These are phyloP conservation scores for Sporobolomyces pararoseus DNA, from an alignment of 768 basidiomycete genomes.

Conservation along the genomic window DNA sequence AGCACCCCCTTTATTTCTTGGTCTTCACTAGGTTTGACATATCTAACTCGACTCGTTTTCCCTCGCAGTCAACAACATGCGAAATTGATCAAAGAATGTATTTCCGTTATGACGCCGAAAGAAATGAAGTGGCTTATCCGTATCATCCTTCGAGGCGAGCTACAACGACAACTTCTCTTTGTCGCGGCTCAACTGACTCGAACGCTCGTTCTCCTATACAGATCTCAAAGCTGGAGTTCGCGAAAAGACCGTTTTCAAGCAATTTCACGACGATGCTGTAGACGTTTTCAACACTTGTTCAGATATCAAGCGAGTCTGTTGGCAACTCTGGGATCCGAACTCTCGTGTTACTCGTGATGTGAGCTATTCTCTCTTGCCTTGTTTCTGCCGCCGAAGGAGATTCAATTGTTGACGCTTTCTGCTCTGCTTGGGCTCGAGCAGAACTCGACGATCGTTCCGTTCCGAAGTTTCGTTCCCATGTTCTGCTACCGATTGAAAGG, in stretches of 20 bases:
- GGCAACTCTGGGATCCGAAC: slow-evolving; percentile 75
- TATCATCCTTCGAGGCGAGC: slow-evolving; percentile 86
- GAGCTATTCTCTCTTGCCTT: slow-evolving; percentile 14
- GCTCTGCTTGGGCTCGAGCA: no score
- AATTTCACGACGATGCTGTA: slow-evolving; percentile 91
- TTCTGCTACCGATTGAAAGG: slow-evolving; percentile 82
- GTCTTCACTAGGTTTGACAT: slow-evolving; percentile 45
- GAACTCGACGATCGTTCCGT: slow-evolving; percentile 80
- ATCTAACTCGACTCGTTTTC: slow-evolving; percentile 3
- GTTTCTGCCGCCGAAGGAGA: no score
- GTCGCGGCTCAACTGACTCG: neutral
- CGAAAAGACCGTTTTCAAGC: slow-evolving; percentile 84
- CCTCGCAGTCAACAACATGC: slow-evolving; percentile 65
- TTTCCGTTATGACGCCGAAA: slow-evolving; percentile 64
- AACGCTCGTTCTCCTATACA: slow-evolving; percentile 46
- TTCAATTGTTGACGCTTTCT: no score
- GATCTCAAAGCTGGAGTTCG: slow-evolving; percentile 90
- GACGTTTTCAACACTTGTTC: slow-evolving; percentile 95
- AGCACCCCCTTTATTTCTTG: no score
- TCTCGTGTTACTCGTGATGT: slow-evolving; percentile 54
- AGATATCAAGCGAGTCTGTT: slow-evolving; percentile 87
- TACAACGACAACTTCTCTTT: no score
- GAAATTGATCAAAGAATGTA: slow-evolving; percentile 66
- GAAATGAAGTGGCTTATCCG: slow-evolving; percentile 96
- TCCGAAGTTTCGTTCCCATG: slow-evolving; percentile 88